Percentiles rank a stretch among this genome's conserved stretches.
Conservation (phyloP, 495 filamentous ascomycete genomes). For the Amorphotheca resinae region DNA sequence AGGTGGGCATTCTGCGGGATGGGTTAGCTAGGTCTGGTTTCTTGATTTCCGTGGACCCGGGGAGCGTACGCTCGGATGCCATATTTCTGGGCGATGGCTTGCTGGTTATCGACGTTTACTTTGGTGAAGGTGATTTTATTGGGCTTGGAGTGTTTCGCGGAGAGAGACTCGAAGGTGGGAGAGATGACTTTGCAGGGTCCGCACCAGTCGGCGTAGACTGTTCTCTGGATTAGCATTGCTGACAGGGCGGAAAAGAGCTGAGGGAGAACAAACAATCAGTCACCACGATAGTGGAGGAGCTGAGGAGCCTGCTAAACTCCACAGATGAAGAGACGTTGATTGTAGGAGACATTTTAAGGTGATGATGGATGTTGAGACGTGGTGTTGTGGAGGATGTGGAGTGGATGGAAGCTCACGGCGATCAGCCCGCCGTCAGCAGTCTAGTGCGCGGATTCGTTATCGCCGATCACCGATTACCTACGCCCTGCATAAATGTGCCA, state of each 20-base stretch:
- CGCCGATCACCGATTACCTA: not conserved
- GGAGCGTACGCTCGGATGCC: conserved; percentile 29
- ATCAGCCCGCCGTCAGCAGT: too few relatives aligned
- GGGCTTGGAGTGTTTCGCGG: conserved; percentile 29
- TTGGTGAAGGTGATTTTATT: conserved; percentile 36
- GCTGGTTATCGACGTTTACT: conserved; percentile 37
- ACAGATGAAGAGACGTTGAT: conserved; percentile 21
- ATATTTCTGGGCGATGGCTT: conserved; percentile 32
- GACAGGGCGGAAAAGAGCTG: not conserved
- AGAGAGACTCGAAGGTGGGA: conserved; percentile 37
- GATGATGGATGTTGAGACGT: not conserved
- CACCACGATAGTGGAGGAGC: conserved; percentile 22
- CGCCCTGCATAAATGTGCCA: too few relatives aligned
- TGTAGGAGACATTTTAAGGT: conserved; percentile 11
- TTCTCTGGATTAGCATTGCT: conserved; percentile 2
- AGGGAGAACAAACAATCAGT: conserved; percentile 22
- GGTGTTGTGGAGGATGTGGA: not conserved
- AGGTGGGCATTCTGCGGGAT: conserved; percentile 53
- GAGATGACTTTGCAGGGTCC: conserved; percentile 44
- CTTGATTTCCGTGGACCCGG: not conserved
- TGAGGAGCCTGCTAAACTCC: conserved; percentile 22
- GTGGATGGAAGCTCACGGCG: not conserved
- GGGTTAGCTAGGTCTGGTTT: conserved; percentile 2
- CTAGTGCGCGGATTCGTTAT: not conserved
- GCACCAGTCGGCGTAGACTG: conserved; percentile 45